Base-by-base conservation (phyloP, 2,329 filamentous ascomycete genomes). In the Paecilomyces variotii region DNA sequence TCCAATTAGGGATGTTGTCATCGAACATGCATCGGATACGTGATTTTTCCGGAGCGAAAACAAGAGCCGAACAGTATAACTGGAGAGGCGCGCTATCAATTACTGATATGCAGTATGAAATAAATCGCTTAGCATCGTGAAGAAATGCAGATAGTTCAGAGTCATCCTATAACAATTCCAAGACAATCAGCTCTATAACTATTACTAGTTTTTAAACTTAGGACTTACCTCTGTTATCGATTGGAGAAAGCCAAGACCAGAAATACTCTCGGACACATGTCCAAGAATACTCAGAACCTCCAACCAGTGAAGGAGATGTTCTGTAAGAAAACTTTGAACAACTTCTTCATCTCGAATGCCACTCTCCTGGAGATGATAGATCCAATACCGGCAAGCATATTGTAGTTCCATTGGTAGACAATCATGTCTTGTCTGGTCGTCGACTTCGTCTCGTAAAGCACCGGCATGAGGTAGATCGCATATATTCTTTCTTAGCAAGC, bases 321-420 rank as follows among this genome's bases (percentile, higher is more conserved):
- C 24, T 4, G 12, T 11, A 34, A 55, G 50, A 9, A 52, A 52
- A 9, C 30, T 19, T 32, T 59, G 34, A 24, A 65, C 49, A 10
- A 49, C 19, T 2, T 39, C 59, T 28, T 53, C 35, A 25, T 62
- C 57, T n/a, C 6, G 19, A 53, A 60, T 49, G 5, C 19, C 14
- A 26, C 56, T 60, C 6, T 62, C 39, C 27, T 58, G 53, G 25
- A 64, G 28, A 62, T 67, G 62, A 28, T 63, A 32, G 26, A 64
- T 56, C 65, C 62, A 67, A 49, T 63, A 62, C n/a, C 56, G 59
- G 56, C 63, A 67, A 32, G 62, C 61, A 60, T 67, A 67, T 59
- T 60, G 59, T 25, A 65, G 14, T 24, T 57, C 59, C 14, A 54
- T 50, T 28, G 59, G 56, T 26, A 66, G 28, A 28, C 30, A 59